Evolutionary conservation across 192 early-diverging fungal genomes (phyloP), one percentile per base, ranked within the genome.

Genomic region (Funneliformis geosporum): DNA sequence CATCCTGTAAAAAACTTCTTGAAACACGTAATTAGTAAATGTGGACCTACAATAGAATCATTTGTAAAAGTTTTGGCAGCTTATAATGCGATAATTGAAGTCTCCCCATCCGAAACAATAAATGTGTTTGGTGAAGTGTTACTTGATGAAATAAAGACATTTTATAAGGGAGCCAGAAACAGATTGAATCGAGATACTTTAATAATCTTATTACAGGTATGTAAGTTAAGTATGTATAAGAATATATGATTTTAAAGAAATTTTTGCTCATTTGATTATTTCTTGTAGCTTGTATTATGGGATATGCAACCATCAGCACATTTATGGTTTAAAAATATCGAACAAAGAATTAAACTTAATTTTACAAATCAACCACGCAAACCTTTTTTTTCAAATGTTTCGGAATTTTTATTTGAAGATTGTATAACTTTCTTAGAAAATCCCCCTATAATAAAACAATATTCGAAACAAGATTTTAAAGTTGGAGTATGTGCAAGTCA

Each of bases 401-500:
- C 83, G 4, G 76, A 74, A 18, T 47, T 64, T 60, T 78, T 85
- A 10, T 80, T 79, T 55, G 82, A 85, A 6, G 60, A 79, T 39
- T 62, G 82, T 47, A 66, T 81, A 25, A 72, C 44, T 28, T 85
- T 79, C 38, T 62, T 87, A 16, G 85, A 87, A 69, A 73, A 60
- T 67, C 67, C 80, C 21, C 66, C 68, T 21, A 46, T 33, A 3
- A 80, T 79, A 1, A 73, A 80, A 59, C 79, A 82, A 28, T 87
- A 84, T 61, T 85, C 84, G 14, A 76, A 82, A 25, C 82, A 80
- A 76, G 84, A 87, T 42, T 87, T 85, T 67, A 84, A 85, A 71
- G 75, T 79, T 5, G 81, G 76, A 47, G 83, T 75, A 50, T 81
- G 65, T 44, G 73, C 65, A 4, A 71, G 82, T n/a, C 86, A 87